phyloP scores from a whole-genome alignment of 176 grass and related monocot genomes.

The Zea luxurians region DNA sequence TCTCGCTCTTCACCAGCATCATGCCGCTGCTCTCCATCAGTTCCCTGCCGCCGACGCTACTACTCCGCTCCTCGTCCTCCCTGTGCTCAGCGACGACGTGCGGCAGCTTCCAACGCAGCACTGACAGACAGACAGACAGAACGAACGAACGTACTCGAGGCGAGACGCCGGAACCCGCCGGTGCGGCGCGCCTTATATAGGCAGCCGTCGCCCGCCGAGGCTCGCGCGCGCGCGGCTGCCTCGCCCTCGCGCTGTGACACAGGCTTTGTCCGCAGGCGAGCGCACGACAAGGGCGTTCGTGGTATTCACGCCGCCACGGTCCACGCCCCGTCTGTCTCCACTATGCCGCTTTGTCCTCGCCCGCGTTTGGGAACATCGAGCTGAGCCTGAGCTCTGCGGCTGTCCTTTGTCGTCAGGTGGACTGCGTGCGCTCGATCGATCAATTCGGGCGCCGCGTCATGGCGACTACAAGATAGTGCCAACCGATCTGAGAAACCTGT shows the following conservation, averaged over 20 bases:
- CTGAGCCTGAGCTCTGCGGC: neutral
- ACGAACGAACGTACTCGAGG: neutral
- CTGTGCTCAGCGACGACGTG: too few relatives aligned
- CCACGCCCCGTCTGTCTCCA: neutral
- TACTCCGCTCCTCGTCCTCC: neutral
- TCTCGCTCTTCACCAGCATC: slow-evolving; percentile 57
- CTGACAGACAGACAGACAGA: neutral
- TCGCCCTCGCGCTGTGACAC: neutral
- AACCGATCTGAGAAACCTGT: too few relatives aligned
- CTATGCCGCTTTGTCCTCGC: slow-evolving; percentile 20
- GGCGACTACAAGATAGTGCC: too few relatives aligned
- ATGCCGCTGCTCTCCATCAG: slow-evolving; percentile 2
- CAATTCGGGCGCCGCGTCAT: too few relatives aligned
- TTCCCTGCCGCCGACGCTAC: neutral
- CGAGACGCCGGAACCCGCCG: slow-evolving; percentile 32
- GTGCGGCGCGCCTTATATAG: slow-evolving; percentile 31
- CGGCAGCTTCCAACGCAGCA: neutral
- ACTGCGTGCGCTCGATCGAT: too few relatives aligned
- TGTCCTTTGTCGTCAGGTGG: slow-evolving; percentile 22
- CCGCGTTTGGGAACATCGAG: slow-evolving; percentile 26
- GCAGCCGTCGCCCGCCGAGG: too few relatives aligned
- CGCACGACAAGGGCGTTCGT: slow-evolving; percentile 23
- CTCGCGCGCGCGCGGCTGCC: neutral
- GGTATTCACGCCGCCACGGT: neutral
- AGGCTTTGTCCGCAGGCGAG: neutral